Evolutionary conservation across 2,329 filamentous ascomycete genomes (phyloP).

Genomic region (Xylariaceae sp.): DNA sequence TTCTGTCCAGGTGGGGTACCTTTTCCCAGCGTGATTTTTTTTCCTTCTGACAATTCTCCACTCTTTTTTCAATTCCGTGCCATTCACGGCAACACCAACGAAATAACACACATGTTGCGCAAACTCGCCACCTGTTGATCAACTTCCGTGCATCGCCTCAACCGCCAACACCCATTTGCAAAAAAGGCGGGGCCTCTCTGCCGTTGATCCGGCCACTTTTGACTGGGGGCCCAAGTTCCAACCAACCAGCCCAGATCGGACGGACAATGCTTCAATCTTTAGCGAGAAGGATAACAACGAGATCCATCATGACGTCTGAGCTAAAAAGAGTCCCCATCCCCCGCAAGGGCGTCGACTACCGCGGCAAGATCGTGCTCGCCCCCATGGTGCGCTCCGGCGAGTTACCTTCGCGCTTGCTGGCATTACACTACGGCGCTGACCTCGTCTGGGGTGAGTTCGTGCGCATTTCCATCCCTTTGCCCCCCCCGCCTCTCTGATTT

Average conservation of each 20-base stretch:
- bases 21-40: no score
- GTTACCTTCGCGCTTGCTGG: constrained; percentile 78
- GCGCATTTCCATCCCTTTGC: not conserved
- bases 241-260: not conserved
- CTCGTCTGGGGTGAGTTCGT: constrained; percentile 75
- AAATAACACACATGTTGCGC: no score
- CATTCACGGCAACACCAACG: no score
- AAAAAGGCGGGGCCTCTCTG: no score
- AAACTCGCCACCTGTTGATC: no score
- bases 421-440: constrained; percentile 92
- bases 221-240: not conserved
- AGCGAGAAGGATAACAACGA: constrained; percentile 26
- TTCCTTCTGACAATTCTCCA: no score
- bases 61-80: no score
- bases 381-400: constrained; percentile 99
- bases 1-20: no score
- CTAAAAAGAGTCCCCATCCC: constrained; percentile 75
- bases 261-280: constrained; percentile 24
- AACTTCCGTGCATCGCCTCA: no score
- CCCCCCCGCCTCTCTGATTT: not conserved
- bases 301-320: constrained; percentile 53
- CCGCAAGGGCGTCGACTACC: constrained; percentile 82
- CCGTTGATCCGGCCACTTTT: no score
- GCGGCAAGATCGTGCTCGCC: constrained; percentile 87
- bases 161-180: no score